Evolutionary conservation across 2,329 filamentous ascomycete genomes (phyloP).

Genomic region (Monascus ruber): DNA sequence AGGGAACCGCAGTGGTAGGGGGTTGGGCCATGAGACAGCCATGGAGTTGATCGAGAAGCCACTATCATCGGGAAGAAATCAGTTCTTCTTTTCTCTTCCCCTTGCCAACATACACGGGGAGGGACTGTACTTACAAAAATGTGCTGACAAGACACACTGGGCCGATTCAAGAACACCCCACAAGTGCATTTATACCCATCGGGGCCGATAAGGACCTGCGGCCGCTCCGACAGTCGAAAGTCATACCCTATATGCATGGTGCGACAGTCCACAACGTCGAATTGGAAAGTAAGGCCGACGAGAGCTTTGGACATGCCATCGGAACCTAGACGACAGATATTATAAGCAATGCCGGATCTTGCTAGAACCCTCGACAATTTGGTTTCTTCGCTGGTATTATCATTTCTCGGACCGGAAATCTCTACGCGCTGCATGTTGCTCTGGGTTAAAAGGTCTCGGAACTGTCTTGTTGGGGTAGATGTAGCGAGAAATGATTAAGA

Average conservation of each 20-base stretch:
- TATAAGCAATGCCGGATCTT: constrained; percentile 25
- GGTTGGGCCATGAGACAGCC: constrained; percentile 19
- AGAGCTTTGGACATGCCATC: constrained; percentile 21
- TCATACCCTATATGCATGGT: constrained; percentile 20
- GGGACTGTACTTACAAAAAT: constrained; percentile 26
- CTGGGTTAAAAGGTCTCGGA: no score
- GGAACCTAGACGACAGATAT: constrained; percentile 18
- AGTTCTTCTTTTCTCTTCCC: not conserved
- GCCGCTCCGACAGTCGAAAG: constrained; percentile 26
- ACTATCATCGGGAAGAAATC: constrained; percentile 15
- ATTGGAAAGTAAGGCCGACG: constrained; percentile 21
- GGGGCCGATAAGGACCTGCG: constrained; percentile 20
- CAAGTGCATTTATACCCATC: constrained; percentile 25
- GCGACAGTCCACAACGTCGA: constrained; percentile 25
- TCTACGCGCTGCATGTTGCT: no score
- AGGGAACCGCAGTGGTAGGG: constrained; percentile 16
- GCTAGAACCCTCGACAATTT: constrained; percentile 15
- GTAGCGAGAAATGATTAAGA: no score
- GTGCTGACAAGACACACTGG: constrained; percentile 28
- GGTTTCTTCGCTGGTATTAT: constrained; percentile 8
- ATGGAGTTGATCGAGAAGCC: constrained; percentile 32
- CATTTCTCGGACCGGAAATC: constrained; percentile 1
- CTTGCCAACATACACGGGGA: not conserved
- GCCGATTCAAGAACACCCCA: constrained; percentile 17
- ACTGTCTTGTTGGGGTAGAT: no score